phyloP scores from a whole-genome alignment of 495 filamentous ascomycete species.

The Aspergillus diversus region DNA sequence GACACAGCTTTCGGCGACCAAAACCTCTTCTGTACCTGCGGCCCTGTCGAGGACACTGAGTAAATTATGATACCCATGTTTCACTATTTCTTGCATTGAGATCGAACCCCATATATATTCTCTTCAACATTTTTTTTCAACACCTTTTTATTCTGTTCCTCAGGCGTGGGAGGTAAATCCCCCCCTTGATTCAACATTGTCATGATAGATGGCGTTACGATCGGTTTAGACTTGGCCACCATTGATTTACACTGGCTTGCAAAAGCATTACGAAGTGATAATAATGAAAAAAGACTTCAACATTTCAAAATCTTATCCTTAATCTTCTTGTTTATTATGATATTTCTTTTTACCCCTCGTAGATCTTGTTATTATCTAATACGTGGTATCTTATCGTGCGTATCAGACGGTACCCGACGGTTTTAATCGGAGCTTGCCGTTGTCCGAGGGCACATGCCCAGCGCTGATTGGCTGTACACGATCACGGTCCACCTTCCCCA shows the following conservation, averaged over 20 bases:
- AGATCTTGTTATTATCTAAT: not conserved
- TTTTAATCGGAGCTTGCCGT: conserved; percentile 24
- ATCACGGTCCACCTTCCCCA: no score
- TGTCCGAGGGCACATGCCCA: conserved; percentile 17
- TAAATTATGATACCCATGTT: conserved; percentile 50
- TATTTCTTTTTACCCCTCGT: not conserved
- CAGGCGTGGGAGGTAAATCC: conserved; percentile 12
- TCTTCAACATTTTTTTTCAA: conserved; percentile 21
- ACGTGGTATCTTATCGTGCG: conserved; percentile 12
- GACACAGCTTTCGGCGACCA: conserved; percentile 79
- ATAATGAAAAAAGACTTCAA: not conserved
- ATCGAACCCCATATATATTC: not conserved
- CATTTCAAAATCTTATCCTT: no score
- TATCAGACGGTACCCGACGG: not conserved
- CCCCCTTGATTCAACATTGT: conserved; percentile 28
- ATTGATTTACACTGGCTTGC: conserved; percentile 20
- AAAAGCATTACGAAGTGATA: not conserved
- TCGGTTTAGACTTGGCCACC: conserved; percentile 20
- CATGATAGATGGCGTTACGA: conserved; percentile 25
- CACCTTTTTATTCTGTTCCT: conserved; percentile 15
- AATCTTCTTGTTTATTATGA: not conserved
- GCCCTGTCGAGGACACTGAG: conserved; percentile 66
- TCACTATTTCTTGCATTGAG: conserved; percentile 18
- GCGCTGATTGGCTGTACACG: conserved; percentile 9
- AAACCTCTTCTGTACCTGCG: conserved; percentile 95